phyloP scores from a whole-genome alignment of 768 basidiomycete species.

The Rhizopogon salebrosus region DNA sequence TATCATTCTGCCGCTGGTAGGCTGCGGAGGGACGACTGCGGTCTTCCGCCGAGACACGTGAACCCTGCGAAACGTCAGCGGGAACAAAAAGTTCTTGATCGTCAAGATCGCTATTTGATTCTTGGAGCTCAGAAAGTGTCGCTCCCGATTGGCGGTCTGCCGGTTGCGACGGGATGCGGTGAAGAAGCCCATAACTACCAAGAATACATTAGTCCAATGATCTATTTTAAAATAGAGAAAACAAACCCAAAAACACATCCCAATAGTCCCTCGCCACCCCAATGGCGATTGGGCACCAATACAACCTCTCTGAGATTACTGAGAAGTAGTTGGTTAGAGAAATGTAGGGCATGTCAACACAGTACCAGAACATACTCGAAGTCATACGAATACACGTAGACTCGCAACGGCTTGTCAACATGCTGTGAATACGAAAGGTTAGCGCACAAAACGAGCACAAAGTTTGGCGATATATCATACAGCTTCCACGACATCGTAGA shows the following conservation, averaged over 20 bases:
- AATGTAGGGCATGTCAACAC: not conserved
- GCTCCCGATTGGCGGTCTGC: slow-evolving; percentile 51
- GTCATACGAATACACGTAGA: slow-evolving; percentile 96
- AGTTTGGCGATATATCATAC: slow-evolving; percentile 38
- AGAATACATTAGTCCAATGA: slow-evolving; percentile 1
- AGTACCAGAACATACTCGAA: slow-evolving; percentile 67
- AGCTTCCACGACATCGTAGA: slow-evolving; percentile 92
- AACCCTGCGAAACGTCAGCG: slow-evolving; percentile 40
- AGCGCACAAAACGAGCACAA: not conserved
- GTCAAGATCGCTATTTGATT: slow-evolving; percentile 47
- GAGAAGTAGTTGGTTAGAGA: slow-evolving; percentile 9
- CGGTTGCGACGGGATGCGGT: slow-evolving; percentile 84
- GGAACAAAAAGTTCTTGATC: slow-evolving; percentile 71
- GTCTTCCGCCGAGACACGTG: slow-evolving; percentile 5
- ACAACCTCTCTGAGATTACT: slow-evolving; percentile 93
- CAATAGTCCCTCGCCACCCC: slow-evolving; percentile 94
- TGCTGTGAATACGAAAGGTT: slow-evolving; percentile 47
- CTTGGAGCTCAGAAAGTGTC: slow-evolving; percentile 51
- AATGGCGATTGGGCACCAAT: slow-evolving; percentile 91
- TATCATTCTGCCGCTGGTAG: slow-evolving; percentile 8
- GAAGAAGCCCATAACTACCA: slow-evolving; percentile 79
- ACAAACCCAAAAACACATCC: slow-evolving; percentile 94
- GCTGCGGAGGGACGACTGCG: slow-evolving; percentile 1
- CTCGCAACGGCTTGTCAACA: slow-evolving; percentile 86
- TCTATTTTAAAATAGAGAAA: not conserved